Conservation (phyloP, 306 rosid genomes). For the Citrullus colocynthis region DNA sequence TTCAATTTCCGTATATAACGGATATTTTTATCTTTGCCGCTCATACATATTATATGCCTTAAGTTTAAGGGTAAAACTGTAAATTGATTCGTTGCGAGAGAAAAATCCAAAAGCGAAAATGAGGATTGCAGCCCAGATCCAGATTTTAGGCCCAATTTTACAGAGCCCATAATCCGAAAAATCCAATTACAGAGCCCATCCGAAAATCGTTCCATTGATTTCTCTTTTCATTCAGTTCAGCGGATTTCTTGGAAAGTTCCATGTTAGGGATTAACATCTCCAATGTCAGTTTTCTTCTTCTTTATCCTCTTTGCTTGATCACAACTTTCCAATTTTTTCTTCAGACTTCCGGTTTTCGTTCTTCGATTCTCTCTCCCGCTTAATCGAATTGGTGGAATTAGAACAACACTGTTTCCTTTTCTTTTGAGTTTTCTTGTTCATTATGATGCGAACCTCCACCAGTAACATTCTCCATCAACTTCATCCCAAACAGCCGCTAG, state of each 20-base stretch:
- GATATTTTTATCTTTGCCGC: too few relatives aligned
- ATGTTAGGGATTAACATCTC: neutral
- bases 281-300: neutral
- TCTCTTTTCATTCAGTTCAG: too few relatives aligned
- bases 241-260: neutral
- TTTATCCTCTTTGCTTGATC: neutral
- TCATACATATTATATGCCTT: too few relatives aligned
- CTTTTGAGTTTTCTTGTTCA: neutral
- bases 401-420: neutral
- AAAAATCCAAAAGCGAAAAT: too few relatives aligned
- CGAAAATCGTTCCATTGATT: too few relatives aligned
- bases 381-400: neutral
- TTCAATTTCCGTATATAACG: too few relatives aligned
- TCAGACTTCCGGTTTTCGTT: neutral
- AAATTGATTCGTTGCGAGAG: too few relatives aligned
- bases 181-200: too few relatives aligned
- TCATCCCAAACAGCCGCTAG: neutral
- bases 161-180: too few relatives aligned
- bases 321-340: neutral
- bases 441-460: neutral
- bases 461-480: neutral
- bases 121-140: too few relatives aligned
- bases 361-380: neutral
- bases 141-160: too few relatives aligned
- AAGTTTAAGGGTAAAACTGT: too few relatives aligned